These are phyloP conservation scores for Extremus antarcticus DNA, from an alignment of 495 filamentous ascomycete genomes.

Conservation along the genomic window DNA sequence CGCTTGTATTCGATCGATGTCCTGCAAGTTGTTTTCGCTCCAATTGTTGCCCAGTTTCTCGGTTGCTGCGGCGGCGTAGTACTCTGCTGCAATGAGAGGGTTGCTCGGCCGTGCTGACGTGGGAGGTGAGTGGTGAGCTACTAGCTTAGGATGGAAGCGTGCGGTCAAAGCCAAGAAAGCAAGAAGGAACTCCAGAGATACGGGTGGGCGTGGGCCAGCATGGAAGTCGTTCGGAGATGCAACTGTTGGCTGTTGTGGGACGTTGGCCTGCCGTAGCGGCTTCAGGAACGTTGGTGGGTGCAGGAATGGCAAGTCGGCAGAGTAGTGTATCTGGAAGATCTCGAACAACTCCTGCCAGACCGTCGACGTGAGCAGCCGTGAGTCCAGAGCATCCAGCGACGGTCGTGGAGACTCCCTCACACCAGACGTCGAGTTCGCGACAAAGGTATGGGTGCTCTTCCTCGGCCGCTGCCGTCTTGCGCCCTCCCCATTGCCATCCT, in stretches of 20 bases:
- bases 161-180: conserved; percentile 71
- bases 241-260: conserved; percentile 24
- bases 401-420: conserved; percentile 14
- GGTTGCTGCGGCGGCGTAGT: conserved; percentile 58
- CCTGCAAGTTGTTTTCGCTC: conserved; percentile 34
- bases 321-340: conserved; percentile 72
- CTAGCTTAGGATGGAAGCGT: conserved; percentile 61
- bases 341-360: conserved; percentile 48
- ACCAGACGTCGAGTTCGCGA: background rate
- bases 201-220: conserved; percentile 30
- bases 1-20: conserved; percentile 64
- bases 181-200: conserved; percentile 55
- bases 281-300: conserved; percentile 63
- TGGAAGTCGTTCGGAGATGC: conserved; percentile 3
- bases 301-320: conserved; percentile 71
- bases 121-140: conserved; percentile 49
- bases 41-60: conserved; percentile 40
- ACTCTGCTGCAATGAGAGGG: conserved; percentile 61
- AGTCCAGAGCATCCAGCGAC: conserved; percentile 22
- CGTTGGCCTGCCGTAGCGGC: conserved; percentile 41
- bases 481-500: background rate
- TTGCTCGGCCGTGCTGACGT: conserved; percentile 42
- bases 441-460: conserved; percentile 13
- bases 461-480: conserved; percentile 8
- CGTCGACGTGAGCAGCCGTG: conserved; percentile 36